Base-by-base conservation (phyloP, 2,329 filamentous ascomycete species). In the Alternaria postmessia region DNA sequence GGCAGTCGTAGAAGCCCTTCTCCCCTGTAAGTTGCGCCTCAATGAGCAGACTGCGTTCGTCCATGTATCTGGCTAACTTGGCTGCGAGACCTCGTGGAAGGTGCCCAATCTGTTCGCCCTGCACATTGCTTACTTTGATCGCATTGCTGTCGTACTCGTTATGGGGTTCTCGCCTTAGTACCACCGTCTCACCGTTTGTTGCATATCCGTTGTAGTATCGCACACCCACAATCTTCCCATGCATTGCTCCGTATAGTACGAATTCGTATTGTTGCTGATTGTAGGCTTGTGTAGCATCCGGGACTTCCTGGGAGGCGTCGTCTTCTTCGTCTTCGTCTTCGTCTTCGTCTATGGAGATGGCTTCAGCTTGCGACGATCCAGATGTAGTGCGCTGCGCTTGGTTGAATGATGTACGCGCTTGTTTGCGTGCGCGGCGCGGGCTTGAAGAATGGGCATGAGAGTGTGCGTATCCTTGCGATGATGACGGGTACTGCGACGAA, bases 41-140 rank as follows among this genome's bases (percentile, higher is more conserved):
- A 7, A 94, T 74, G 1, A 86, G 73, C 8, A 95, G 80, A 84
- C 84, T 53, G 24, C 70, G 65, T 36, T 71, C 68, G 52, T 79
- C 77, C 73, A 96, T 83, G 72, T 92, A 93, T 2, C 85, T 86
- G 0, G 91, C 88, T 54, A 97, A 80, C 76, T 91, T 94, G n/a
- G 83, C 80, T 1, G 89, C 92, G 22, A 92, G 72, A 1, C 79
- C 82, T 12, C 87, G 83, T 7, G 91, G 90, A 41, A 96, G 82
- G 77, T 96, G 92, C 1, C 93, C 93, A 68, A 96, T 91, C 70
- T 96, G 92, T 7, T 78, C 75, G 16, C 87, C 86, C 71, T 91
- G 85, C 14, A 94, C 91, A 75, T 95, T 96, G 69, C 91, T 85
- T 1, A 96, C 87, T 5, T 88, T 86, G 58, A 96, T 92, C 0